Percentiles rank a stretch among this genome's conserved stretches.
These are phyloP conservation scores for Neckera pumila DNA, from an alignment of 225 moss, liverwort and hornwort genomes.

Conservation along the genomic window DNA sequence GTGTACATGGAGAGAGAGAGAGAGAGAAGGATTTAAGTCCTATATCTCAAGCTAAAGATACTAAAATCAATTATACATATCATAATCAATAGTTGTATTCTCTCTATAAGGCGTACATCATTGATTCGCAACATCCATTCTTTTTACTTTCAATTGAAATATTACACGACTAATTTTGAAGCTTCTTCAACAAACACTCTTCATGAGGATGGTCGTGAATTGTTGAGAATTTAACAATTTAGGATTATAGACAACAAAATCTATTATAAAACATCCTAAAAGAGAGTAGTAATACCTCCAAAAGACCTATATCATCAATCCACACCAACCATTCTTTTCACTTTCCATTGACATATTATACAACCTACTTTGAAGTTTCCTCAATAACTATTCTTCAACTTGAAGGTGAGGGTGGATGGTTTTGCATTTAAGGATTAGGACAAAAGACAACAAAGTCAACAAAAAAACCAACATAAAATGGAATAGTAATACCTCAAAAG, in stretches of 20 bases:
- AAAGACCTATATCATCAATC: accelerated
- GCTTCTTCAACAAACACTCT: accelerated
- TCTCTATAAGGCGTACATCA: not conserved
- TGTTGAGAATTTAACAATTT: not conserved
- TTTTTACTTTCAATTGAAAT: not conserved
- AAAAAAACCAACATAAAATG: not conserved
- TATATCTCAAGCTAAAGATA: too few relatives aligned
- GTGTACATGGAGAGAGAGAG: too few relatives aligned
- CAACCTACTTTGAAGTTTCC: not conserved
- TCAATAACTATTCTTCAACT: not conserved
- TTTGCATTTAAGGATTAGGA: not conserved
- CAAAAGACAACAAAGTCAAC: not conserved
- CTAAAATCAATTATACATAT: not conserved
- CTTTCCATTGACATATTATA: not conserved
- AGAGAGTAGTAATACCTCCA: not conserved
- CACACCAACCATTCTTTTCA: not conserved
- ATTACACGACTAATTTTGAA: not conserved
- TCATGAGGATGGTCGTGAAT: not conserved
- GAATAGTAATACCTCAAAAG: not conserved
- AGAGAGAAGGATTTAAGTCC: too few relatives aligned
- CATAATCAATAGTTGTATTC: too few relatives aligned
- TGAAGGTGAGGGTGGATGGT: accelerated
- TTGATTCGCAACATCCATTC: not conserved
- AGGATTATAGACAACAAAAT: not conserved
- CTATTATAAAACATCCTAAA: not conserved